These are phyloP conservation scores for Pythium volutum DNA, from an alignment of 352 stramenopile species.

Conservation along the genomic window DNA sequence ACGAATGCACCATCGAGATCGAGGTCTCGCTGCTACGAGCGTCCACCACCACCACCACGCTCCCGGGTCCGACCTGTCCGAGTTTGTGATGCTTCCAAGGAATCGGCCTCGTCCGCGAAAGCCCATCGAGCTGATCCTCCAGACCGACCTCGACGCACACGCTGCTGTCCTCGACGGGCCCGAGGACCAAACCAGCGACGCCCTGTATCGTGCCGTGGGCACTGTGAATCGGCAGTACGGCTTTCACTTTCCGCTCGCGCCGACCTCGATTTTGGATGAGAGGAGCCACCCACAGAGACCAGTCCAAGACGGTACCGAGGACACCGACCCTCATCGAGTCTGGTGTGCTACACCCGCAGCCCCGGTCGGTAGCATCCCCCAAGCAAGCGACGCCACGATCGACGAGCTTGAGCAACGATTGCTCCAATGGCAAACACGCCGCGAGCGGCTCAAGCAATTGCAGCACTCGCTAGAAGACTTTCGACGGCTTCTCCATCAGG, in stretches of 20 bases:
- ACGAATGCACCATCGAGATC: not conserved
- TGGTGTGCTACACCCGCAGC: not conserved
- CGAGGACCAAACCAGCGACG: not conserved
- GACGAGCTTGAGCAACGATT: constrained; percentile 25
- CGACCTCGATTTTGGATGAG: not conserved
- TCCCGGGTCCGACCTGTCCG: constrained; percentile 17
- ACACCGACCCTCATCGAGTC: not conserved
- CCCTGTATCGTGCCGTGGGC: not conserved
- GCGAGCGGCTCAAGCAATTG: constrained; percentile 21
- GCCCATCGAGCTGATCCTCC: constrained; percentile 31
- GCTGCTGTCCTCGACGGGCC: not conserved
- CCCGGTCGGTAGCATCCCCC: not conserved
- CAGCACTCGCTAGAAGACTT: constrained; percentile 24
- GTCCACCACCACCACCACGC: not conserved
- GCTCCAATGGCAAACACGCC: constrained; percentile 16
- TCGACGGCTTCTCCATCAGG: constrained; percentile 16
- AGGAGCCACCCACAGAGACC: not conserved
- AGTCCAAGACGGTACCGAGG: not conserved
- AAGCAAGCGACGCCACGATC: not conserved
- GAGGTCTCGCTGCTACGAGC: not conserved
- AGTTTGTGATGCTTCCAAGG: constrained; percentile 34
- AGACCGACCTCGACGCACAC: not conserved
- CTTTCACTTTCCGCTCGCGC: constrained; percentile 15
- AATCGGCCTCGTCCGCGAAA: constrained; percentile 37
- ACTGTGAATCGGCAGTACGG: constrained; percentile 20